phyloP scores from a whole-genome alignment of 2,329 filamentous ascomycete genomes.

The Aspergillus pseudoviridinutans region DNA sequence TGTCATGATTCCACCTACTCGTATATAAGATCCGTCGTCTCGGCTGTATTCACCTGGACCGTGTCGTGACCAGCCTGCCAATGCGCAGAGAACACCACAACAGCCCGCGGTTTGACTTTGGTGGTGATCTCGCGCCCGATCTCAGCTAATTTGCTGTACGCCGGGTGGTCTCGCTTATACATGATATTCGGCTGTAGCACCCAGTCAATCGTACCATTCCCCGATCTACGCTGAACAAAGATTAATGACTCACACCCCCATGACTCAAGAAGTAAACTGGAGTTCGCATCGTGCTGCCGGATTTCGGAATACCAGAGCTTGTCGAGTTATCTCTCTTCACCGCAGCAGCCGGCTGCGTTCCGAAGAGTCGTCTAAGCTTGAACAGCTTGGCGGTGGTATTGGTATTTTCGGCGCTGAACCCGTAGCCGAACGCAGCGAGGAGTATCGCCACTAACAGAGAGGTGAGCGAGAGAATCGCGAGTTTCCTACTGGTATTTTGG shows the following conservation, averaged over 20 bases:
- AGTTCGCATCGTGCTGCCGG: constrained; percentile 31
- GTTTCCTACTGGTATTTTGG: constrained; percentile 2
- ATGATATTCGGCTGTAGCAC: constrained; percentile 55
- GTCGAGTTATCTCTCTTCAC: neutral
- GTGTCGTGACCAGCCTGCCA: constrained; percentile 60
- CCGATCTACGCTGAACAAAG: neutral
- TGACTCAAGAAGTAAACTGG: constrained; percentile 53
- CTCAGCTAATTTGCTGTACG: constrained; percentile 58
- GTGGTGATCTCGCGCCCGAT: constrained; percentile 68
- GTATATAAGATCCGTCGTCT: constrained; percentile 64
- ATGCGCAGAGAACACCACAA: constrained; percentile 74
- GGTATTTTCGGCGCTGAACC: neutral
- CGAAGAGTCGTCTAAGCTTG: constrained; percentile 21
- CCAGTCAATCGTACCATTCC: neutral
- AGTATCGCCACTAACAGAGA: constrained; percentile 18
- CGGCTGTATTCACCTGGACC: constrained; percentile 64
- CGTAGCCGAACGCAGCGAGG: constrained; percentile 15
- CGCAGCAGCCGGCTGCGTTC: constrained; percentile 9
- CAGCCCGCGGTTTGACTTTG: constrained; percentile 65
- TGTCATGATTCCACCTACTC: constrained; percentile 46
- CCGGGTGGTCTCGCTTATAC: constrained; percentile 65
- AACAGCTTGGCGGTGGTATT: constrained; percentile 24
- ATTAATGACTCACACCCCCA: constrained; percentile 37
- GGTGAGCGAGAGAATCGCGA: constrained; percentile 15
- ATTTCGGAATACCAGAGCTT: neutral